A percentile compares a stretch with the other conserved stretches of the same genome.
These are phyloP conservation scores for Aspergillus arachidicola DNA, from an alignment of 2,329 filamentous ascomycete species.

Conservation along the genomic window DNA sequence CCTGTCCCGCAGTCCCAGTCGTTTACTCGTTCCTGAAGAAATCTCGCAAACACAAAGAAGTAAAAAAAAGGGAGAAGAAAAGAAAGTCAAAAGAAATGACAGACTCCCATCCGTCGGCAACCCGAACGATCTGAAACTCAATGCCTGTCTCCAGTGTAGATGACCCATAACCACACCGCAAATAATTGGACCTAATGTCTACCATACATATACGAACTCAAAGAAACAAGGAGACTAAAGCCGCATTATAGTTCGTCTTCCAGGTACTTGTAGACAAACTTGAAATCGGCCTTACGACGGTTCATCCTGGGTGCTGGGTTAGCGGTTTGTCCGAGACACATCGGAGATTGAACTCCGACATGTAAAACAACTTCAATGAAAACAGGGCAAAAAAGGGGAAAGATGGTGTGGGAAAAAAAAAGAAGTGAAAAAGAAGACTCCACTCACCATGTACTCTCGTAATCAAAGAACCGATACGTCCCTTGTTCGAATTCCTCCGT, in stretches of 20 bases:
- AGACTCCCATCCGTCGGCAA: conserved; percentile 2
- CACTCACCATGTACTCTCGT: conserved; percentile 95
- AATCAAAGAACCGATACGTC: conserved; percentile 98
- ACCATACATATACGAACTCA: conserved; percentile 1
- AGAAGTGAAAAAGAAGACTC: conserved; percentile 9
- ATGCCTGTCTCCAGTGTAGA: conserved; percentile 10
- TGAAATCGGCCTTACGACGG: conserved; percentile 94
- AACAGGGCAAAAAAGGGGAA: conserved; percentile 20
- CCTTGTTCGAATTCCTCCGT: conserved; percentile 99
- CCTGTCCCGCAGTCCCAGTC: conserved; percentile 33
- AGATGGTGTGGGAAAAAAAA: background rate
- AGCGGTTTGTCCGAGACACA: conserved; percentile 14
- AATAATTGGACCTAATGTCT: background rate
- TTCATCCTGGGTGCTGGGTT: conserved; percentile 76
- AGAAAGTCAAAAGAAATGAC: conserved; percentile 4
- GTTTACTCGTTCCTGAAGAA: conserved; percentile 33
- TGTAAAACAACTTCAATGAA: conserved; percentile 9
- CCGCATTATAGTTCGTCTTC: conserved; percentile 77
- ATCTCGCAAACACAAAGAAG: conserved; percentile 15
- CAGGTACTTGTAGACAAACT: conserved; percentile 96
- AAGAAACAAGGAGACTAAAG: background rate
- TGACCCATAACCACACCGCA: conserved; percentile 10
- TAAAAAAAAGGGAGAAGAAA: conserved; percentile 15
- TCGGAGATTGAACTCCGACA: conserved; percentile 11
- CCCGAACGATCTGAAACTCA: conserved; percentile 4